A percentile compares a stretch with the other conserved stretches of the same genome.
These are phyloP conservation scores for Apiospora arundinis DNA, from an alignment of 2,329 filamentous ascomycete genomes.

Conservation along the genomic window DNA sequence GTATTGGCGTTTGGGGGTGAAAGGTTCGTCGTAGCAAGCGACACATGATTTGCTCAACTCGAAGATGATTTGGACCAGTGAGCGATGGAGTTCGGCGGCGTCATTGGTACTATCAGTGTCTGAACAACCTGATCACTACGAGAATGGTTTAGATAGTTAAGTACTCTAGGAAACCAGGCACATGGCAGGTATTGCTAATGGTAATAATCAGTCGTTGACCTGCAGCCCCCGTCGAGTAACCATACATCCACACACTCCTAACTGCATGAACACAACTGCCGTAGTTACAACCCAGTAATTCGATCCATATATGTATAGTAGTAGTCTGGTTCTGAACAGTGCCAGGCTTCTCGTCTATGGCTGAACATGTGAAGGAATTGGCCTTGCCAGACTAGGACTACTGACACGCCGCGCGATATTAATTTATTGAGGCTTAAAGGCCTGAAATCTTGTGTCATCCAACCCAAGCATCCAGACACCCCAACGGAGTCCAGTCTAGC, in stretches of 20 bases:
- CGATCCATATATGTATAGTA: constrained; percentile 1
- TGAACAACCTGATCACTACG: neutral
- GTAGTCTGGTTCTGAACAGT: neutral
- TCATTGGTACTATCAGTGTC: neutral
- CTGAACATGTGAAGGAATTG: neutral
- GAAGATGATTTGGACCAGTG: neutral
- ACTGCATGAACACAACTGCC: neutral
- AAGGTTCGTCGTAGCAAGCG: neutral
- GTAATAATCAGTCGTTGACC: neutral
- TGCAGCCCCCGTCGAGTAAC: neutral
- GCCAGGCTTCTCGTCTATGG: neutral
- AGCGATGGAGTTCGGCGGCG: neutral
- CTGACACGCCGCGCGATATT: neutral
- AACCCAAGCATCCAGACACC: constrained; percentile 12
- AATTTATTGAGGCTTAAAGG: neutral
- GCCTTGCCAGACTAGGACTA: neutral
- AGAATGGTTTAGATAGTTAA: neutral
- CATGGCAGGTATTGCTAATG: too few species aligned
- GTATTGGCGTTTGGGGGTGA: neutral
- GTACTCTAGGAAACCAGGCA: neutral
- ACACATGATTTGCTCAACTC: neutral
- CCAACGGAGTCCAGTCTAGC: neutral
- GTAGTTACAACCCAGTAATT: neutral
- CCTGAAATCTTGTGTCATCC: constrained; percentile 5
- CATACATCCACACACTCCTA: neutral